phyloP scores from a whole-genome alignment of 495 filamentous ascomycete species.

The Haplographium delicatum region DNA sequence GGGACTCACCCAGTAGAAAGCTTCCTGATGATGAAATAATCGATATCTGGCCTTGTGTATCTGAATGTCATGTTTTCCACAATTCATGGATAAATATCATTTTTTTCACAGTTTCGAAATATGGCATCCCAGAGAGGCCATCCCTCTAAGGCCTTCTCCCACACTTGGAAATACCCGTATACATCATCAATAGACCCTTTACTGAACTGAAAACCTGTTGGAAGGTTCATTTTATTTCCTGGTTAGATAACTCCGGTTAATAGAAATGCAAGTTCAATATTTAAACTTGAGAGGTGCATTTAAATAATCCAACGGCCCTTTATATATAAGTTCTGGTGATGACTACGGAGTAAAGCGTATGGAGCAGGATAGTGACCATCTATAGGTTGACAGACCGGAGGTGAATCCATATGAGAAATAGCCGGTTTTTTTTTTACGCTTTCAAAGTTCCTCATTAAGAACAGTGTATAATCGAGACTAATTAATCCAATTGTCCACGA shows the following conservation, averaged over 20 bases:
- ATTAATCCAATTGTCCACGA: conserved; percentile 8
- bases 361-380: neutral
- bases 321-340: too few relatives aligned
- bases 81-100: conserved; percentile 6
- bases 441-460: neutral
- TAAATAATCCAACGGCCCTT: too few relatives aligned
- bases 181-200: conserved; percentile 2
- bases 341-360: too few relatives aligned
- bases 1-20: conserved; percentile 6
- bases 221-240: conserved; percentile 2
- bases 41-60: conserved; percentile 13
- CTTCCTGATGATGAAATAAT: conserved; percentile 5
- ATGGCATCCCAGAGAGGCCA: conserved; percentile 5
- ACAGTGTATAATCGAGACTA: neutral
- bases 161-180: conserved; percentile 3
- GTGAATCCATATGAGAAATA: neutral
- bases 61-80: neutral
- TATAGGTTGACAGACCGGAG: neutral
- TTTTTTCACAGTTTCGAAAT: neutral
- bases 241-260: neutral
- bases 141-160: neutral
- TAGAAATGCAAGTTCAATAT: neutral
- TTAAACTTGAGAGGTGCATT: too few relatives aligned
- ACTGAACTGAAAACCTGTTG: conserved; percentile 3
- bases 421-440: neutral